Conservation (phyloP, 805 yeast species). For the Candida pseudofarinosa region DNA sequence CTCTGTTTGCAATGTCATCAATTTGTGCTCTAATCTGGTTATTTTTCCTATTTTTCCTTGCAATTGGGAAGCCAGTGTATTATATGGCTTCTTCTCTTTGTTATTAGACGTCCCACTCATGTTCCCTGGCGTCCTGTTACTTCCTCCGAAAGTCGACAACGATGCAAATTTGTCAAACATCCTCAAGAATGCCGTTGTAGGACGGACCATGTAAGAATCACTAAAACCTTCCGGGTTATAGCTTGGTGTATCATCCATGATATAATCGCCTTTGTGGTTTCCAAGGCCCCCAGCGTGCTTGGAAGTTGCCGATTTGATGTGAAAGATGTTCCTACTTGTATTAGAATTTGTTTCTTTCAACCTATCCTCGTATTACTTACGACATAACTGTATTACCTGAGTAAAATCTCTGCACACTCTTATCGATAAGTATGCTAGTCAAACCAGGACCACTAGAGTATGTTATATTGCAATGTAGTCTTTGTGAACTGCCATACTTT, state of each 20-base stretch:
- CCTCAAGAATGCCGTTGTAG: slow-evolving; percentile 19
- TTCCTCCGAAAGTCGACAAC: slow-evolving; percentile 7
- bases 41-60: slow-evolving; percentile 13
- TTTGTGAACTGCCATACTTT: background rate
- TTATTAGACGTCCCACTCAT: slow-evolving; percentile 1
- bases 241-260: slow-evolving; percentile 6
- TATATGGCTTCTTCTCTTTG: slow-evolving; percentile 6
- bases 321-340: slow-evolving; percentile 7
- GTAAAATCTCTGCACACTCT: background rate
- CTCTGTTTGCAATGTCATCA: slow-evolving; percentile 30
- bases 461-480: background rate
- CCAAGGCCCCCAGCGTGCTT: background rate
- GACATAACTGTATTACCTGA: slow-evolving; percentile 1
- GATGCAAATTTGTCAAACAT: slow-evolving; percentile 16
- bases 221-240: slow-evolving; percentile 10
- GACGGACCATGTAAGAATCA: slow-evolving; percentile 13
- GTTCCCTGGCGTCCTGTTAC: slow-evolving; percentile 2
- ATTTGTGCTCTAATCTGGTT: slow-evolving; percentile 37
- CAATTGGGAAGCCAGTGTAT: slow-evolving; percentile 8
- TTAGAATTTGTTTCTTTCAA: background rate
- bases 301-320: slow-evolving; percentile 4
- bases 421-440: background rate
- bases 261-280: background rate
- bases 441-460: background rate
- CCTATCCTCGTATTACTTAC: slow-evolving; percentile 4